These are phyloP conservation scores for Myotisia sp. DNA, from an alignment of 2,329 filamentous ascomycete genomes.

Conservation along the genomic window DNA sequence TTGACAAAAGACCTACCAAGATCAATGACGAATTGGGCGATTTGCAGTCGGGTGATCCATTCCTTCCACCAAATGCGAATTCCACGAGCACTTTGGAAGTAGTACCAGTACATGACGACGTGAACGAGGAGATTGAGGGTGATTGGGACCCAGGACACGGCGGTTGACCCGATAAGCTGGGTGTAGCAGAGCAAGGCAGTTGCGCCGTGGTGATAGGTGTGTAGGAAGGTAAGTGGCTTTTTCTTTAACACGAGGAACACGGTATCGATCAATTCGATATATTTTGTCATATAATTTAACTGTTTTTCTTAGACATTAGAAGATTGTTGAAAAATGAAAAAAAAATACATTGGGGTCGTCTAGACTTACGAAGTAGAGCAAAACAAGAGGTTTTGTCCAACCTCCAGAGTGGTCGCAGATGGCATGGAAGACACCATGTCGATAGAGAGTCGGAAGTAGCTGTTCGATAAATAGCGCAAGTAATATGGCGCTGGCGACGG, in stretches of 20 bases:
- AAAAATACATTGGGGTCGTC: not conserved
- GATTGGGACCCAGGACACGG: constrained; percentile 84
- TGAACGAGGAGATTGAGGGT: constrained; percentile 76
- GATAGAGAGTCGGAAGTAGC: constrained; percentile 63
- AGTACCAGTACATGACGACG: constrained; percentile 98
- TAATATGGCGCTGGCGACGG: constrained; percentile 59
- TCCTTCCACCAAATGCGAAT: constrained; percentile 96
- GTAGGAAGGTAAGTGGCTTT: constrained; percentile 91
- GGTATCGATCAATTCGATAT: constrained; percentile 79
- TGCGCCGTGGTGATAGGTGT: constrained; percentile 91
- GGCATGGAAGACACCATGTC: constrained; percentile 65
- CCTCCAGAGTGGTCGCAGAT: constrained; percentile 60
- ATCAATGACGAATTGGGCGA: constrained; percentile 85
- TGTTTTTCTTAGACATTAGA: constrained; percentile 31
- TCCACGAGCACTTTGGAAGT: constrained; percentile 87
- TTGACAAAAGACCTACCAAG: constrained; percentile 47
- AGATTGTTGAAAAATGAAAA: not conserved
- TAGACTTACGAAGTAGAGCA: constrained; percentile 72
- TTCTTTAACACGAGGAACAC: constrained; percentile 93
- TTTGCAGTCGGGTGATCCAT: constrained; percentile 90
- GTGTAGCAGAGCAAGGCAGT: constrained; percentile 90
- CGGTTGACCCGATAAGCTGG: constrained; percentile 71
- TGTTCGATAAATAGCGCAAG: constrained; percentile 73
- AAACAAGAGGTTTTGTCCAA: constrained; percentile 76
- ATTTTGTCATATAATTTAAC: constrained; percentile 92